These are phyloP conservation scores for Lithocarpus polystachyus DNA, from an alignment of 306 rosid species.

Conservation along the genomic window DNA sequence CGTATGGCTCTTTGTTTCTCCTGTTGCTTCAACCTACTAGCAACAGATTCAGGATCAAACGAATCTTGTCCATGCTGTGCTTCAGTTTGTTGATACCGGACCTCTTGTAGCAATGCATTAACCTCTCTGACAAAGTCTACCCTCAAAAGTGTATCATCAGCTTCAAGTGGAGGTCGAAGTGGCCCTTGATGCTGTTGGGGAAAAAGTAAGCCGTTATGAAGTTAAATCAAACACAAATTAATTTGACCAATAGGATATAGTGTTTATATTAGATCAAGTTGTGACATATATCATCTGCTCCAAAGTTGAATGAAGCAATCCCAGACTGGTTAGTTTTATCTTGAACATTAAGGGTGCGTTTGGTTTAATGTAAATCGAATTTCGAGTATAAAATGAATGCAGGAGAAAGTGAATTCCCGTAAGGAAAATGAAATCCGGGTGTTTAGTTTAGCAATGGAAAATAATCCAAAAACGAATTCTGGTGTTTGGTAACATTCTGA, in stretches of 20 bases:
- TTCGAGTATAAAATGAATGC: too few species aligned
- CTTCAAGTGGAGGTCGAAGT: conserved; percentile 56
- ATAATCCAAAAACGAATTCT: too few species aligned
- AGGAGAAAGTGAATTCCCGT: too few species aligned
- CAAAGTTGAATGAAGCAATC: background rate
- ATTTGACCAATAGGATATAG: background rate
- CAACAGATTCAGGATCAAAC: conserved; percentile 76
- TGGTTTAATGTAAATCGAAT: too few species aligned
- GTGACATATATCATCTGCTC: background rate
- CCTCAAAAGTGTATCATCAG: conserved; percentile 65
- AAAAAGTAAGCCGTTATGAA: background rate
- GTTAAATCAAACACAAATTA: background rate
- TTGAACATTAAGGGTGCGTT: too few species aligned
- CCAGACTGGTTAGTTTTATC: background rate
- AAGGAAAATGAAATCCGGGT: too few species aligned
- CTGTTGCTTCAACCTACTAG: conserved; percentile 74
- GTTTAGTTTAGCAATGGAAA: too few species aligned
- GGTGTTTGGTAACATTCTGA: too few species aligned
- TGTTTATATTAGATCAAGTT: background rate
- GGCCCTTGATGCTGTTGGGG: conserved; percentile 62
- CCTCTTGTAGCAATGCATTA: conserved; percentile 75
- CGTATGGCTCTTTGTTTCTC: conserved; percentile 70
- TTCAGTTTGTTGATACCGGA: conserved; percentile 44
- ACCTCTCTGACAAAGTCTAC: conserved; percentile 93
- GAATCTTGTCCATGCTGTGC: conserved; percentile 30